These are phyloP conservation scores for Hyphopichia buzzinii DNA, from an alignment of 1,139 yeast species.

Conservation along the genomic window DNA sequence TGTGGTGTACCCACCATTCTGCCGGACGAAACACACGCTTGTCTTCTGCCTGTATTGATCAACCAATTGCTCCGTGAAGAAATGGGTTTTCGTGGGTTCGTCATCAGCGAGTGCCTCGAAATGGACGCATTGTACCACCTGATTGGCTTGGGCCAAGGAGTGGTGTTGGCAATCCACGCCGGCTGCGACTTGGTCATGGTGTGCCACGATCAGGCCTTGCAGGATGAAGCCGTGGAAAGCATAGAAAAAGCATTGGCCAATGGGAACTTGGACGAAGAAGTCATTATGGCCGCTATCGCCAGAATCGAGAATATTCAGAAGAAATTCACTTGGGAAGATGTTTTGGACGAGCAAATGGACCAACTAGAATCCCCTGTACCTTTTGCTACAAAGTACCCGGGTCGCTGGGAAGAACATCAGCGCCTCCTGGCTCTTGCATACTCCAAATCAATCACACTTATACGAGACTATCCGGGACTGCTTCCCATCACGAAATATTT, in stretches of 20 bases:
- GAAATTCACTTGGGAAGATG: slow-evolving; percentile 48
- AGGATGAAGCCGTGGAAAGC: slow-evolving; percentile 58
- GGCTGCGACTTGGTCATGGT: slow-evolving; percentile 68
- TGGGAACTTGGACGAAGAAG: slow-evolving; percentile 52
- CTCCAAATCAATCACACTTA: slow-evolving; percentile 52
- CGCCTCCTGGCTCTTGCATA: slow-evolving; percentile 49
- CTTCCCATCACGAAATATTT: slow-evolving; percentile 52
- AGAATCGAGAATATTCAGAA: slow-evolving; percentile 48
- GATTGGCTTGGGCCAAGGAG: slow-evolving; percentile 67
- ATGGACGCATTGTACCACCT: slow-evolving; percentile 64
- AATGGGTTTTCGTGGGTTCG: slow-evolving; percentile 56
- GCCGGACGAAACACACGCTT: slow-evolving; percentile 63
- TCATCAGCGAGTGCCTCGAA: slow-evolving; percentile 63
- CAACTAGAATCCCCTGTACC: slow-evolving; percentile 15
- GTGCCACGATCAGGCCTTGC: slow-evolving; percentile 56
- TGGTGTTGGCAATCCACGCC: slow-evolving; percentile 58
- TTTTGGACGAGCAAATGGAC: slow-evolving; percentile 12
- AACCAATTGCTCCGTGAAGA: slow-evolving; percentile 52
- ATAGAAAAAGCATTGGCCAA: slow-evolving; percentile 51
- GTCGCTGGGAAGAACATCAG: slow-evolving; percentile 43
- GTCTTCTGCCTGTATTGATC: slow-evolving; percentile 58
- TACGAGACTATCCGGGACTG: slow-evolving; percentile 52
- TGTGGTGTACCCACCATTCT: slow-evolving; percentile 66
- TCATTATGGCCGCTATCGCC: slow-evolving; percentile 37
- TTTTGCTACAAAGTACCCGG: slow-evolving; percentile 29